Conservation (phyloP, 257 asterid genomes). For the Ilex asprella region DNA sequence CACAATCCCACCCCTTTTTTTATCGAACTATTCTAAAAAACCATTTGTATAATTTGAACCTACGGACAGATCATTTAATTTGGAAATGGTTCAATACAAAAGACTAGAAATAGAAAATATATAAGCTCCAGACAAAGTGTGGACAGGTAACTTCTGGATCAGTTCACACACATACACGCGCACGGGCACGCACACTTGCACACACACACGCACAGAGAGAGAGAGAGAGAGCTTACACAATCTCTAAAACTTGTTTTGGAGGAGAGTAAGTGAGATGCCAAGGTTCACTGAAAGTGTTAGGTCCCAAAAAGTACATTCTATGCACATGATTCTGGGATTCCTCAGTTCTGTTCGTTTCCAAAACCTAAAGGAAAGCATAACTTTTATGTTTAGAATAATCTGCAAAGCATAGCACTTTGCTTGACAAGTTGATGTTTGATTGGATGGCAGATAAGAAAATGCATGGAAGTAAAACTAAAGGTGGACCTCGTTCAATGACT, state of each 20-base stretch:
- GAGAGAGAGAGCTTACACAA: slow-evolving; percentile 53
- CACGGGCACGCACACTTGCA: too few relatives aligned
- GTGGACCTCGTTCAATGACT: slow-evolving; percentile 81
- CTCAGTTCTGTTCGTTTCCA: slow-evolving; percentile 83
- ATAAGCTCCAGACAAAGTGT: too few relatives aligned
- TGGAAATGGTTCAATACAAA: too few relatives aligned
- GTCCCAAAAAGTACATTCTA: slow-evolving; percentile 79
- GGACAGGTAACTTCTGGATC: too few relatives aligned
- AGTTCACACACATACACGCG: too few relatives aligned
- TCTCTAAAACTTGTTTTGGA: slow-evolving; percentile 74
- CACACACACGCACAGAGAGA: background rate
- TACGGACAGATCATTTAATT: background rate
- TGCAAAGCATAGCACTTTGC: background rate
- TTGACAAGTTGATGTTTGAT: background rate
- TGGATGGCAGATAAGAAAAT: background rate
- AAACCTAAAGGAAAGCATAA: slow-evolving; percentile 38
- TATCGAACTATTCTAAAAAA: too few relatives aligned
- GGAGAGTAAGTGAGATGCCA: slow-evolving; percentile 92
- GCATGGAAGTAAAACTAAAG: slow-evolving; percentile 2
- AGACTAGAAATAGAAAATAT: too few relatives aligned
- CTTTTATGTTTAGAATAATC: slow-evolving; percentile 8
- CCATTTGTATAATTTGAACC: background rate
- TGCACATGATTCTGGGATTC: slow-evolving; percentile 80
- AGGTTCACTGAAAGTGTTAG: slow-evolving; percentile 79
- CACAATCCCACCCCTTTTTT: too few relatives aligned